These are phyloP conservation scores for Mucor lusitanicus DNA, from an alignment of 371 early-diverging fungal genomes.

Conservation along the genomic window DNA sequence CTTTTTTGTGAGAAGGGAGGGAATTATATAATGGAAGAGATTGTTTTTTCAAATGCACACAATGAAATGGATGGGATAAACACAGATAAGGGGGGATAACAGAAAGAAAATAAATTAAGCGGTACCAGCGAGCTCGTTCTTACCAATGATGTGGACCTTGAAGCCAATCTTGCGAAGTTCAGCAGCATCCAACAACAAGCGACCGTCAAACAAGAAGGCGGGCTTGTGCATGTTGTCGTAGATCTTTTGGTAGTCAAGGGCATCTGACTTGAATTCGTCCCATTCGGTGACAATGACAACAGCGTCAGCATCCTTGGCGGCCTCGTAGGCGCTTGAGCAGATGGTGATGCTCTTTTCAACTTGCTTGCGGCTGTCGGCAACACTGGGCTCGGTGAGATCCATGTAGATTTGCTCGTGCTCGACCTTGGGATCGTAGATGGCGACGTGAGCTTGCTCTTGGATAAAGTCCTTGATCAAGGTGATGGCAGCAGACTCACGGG, in stretches of 20 bases:
- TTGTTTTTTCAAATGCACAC: constrained; percentile 7
- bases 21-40: background rate
- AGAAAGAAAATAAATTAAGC: constrained; percentile 23
- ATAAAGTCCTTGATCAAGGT: constrained; percentile 81
- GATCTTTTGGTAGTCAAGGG: constrained; percentile 72
- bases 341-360: constrained; percentile 70
- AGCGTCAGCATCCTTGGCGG: constrained; percentile 77
- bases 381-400: constrained; percentile 78
- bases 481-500: constrained; percentile 93
- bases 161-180: constrained; percentile 83
- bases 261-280: constrained; percentile 83
- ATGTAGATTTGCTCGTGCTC: constrained; percentile 75
- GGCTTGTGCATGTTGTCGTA: constrained; percentile 83
- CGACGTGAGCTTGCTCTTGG: constrained; percentile 78
- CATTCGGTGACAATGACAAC: constrained; percentile 90
- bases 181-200: constrained; percentile 78
- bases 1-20: background rate
- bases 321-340: constrained; percentile 65
- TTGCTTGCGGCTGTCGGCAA: constrained; percentile 60
- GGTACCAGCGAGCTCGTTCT: constrained; percentile 59
- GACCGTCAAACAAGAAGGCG: constrained; percentile 94
- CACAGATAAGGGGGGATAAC: constrained; percentile 1
- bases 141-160: constrained; percentile 82
- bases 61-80: constrained; percentile 3
- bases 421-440: constrained; percentile 94